Evolutionary conservation across 2,329 filamentous ascomycete genomes (phyloP).

Genomic region (Diatrype stigma): DNA sequence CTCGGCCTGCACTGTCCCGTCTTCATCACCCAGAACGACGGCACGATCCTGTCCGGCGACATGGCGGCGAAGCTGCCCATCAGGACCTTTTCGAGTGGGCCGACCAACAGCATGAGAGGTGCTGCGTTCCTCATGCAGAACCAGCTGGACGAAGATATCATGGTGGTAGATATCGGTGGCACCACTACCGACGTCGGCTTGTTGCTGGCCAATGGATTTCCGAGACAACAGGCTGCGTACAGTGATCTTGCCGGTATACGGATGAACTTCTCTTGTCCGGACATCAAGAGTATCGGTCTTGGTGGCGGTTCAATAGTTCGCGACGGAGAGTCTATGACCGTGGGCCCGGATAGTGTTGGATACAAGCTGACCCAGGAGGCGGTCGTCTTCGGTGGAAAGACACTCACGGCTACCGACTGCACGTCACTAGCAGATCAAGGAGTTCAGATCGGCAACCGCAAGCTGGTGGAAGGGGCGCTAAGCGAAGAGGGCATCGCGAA

Average conservation of each 20-base stretch:
- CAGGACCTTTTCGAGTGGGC: conserved; percentile 57
- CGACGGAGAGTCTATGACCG: conserved; percentile 34
- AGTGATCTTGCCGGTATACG: conserved; percentile 59
- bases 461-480: conserved; percentile 13
- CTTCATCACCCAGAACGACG: conserved; percentile 62
- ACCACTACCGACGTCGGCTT: conserved; percentile 63
- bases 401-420: conserved; percentile 57
- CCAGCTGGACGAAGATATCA: conserved; percentile 33
- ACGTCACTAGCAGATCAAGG: conserved; percentile 31
- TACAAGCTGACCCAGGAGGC: conserved; percentile 52
- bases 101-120: conserved; percentile 61
- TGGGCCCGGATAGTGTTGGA: conserved; percentile 61
- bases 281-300: conserved; percentile 56
- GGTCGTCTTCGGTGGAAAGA: conserved; percentile 51
- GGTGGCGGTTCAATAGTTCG: conserved; percentile 55
- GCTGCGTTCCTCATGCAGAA: conserved; percentile 53
- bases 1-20: conserved; percentile 50
- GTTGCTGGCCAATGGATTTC: conserved; percentile 58
- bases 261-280: conserved; percentile 56
- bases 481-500: conserved; percentile 22
- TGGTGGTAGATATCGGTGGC: conserved; percentile 65
- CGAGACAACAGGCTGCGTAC: conserved; percentile 58
- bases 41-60: conserved; percentile 52
- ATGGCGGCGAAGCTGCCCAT: conserved; percentile 55
- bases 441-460: conserved; percentile 38